A percentile compares a stretch with the other conserved stretches of the same genome.
Conservation (phyloP, 257 asterid genomes). For the Forsythia viridissima region DNA sequence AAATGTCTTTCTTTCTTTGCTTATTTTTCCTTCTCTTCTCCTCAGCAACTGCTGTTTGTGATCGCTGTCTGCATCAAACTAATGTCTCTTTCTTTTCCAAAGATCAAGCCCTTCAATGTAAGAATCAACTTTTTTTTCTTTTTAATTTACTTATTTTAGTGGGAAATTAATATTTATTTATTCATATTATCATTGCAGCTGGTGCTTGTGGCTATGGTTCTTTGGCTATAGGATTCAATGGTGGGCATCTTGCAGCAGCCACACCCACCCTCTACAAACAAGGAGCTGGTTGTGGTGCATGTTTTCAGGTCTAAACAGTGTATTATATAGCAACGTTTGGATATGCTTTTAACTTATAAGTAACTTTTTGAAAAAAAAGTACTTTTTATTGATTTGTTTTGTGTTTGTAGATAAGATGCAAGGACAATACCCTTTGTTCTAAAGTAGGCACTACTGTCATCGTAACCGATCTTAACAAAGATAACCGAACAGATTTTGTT, state of each 20-base stretch:
- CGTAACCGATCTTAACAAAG: conserved; percentile 52
- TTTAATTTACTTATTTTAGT: background rate
- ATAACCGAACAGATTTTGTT: conserved; percentile 64
- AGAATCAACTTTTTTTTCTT: background rate
- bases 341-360: background rate
- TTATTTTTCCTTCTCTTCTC: conserved; percentile 40
- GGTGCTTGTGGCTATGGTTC: conserved; percentile 88
- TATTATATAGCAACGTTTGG: background rate
- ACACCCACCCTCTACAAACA: conserved; percentile 52
- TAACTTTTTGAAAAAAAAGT: too few species aligned
- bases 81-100: conserved; percentile 57
- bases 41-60: conserved; percentile 53
- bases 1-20: conserved; percentile 15
- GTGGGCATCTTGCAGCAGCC: conserved; percentile 72
- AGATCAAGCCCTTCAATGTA: conserved; percentile 57
- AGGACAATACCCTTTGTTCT: conserved; percentile 43
- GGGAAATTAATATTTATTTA: conserved; percentile 26
- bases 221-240: conserved; percentile 53
- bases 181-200: conserved; percentile 32
- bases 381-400: background rate
- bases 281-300: conserved; percentile 90
- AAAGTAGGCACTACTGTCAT: conserved; percentile 49
- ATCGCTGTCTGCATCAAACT: conserved; percentile 59
- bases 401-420: conserved; percentile 66
- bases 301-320: conserved; percentile 62